Evolutionary conservation across 208 protist genomes (phyloP).

Genomic region (Acanthamoeba rhysodes): DNA sequence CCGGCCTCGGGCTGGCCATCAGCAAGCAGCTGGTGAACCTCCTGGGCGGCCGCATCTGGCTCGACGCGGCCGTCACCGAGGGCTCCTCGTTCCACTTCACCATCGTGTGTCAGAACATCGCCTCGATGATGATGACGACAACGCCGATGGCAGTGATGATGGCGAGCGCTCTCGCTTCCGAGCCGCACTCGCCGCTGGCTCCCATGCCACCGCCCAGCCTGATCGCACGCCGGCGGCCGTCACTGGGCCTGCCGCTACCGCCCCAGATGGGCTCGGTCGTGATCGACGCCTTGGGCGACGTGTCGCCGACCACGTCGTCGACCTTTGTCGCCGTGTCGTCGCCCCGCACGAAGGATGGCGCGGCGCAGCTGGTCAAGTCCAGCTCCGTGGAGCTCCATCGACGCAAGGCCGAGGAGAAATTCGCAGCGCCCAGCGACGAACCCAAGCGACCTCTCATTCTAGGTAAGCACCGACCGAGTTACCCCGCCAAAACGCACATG

Average conservation of each 20-base stretch:
- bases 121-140: neutral
- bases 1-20: conserved; percentile 86
- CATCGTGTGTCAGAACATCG: neutral
- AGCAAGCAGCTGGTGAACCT: conserved; percentile 79
- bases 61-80: neutral
- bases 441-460: too few species aligned
- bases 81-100: neutral
- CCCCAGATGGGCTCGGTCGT: neutral
- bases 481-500: too few species aligned
- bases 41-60: conserved; percentile 15
- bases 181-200: neutral
- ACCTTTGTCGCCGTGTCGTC: too few species aligned
- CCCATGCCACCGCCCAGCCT: too few species aligned
- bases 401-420: too few species aligned
- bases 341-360: too few species aligned
- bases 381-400: too few species aligned
- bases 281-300: neutral
- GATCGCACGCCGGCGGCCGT: neutral
- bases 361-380: too few species aligned
- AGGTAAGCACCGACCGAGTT: too few species aligned
- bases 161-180: neutral
- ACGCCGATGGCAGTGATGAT: too few species aligned
- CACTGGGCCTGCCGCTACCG: neutral
- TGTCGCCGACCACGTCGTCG: neutral
- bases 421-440: too few species aligned